Evolutionary conservation across 352 stramenopile species (phyloP), one percentile per base, ranked within the genome.

Genomic region (Globisporangium camurandrum): DNA sequence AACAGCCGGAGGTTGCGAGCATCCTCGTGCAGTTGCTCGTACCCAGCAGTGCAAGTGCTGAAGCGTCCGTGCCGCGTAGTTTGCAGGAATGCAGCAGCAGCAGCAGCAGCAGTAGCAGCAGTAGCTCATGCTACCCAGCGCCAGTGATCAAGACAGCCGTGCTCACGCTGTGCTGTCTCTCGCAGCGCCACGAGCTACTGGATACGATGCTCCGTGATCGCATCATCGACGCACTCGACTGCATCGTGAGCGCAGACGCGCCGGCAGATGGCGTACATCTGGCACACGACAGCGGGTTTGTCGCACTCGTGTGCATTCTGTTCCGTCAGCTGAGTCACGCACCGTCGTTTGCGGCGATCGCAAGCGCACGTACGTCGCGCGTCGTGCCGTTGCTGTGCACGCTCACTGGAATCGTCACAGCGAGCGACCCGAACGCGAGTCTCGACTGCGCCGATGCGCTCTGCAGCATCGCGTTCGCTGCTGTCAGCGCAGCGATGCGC

Each of bases 361-460:
- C 67, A 5, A 49, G 45, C 0, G 16, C 30, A 12, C 40, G 56
- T 2, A 20, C 1, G 14, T 44, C 44, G 8, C 38, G 51, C 9
- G 57, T 80, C 16, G 53, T 87, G 8, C 54, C 64, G 27, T 46
- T 91, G 0, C 74, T 88, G 16, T 88, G 69, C 30, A 57, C 46
- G 5, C 57, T 91, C 2, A 63, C 66, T 0, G 47, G 62, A 1
- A 48, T 56, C 1, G 65, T 68, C 1, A 26, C 57, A 0, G 42
- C 54, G 3, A 49, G 46, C 0, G 76, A 88, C 31, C 41, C 52
- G 0, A 49, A 72, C 6, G 81, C 75, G 6, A 61, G 64, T 24
- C 64, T 88, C 0, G 80, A 91, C 24, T 83, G 75, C 36, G 72
- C 76, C 2, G 80, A 88, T 22, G 60, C 57, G 20, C 57, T 91